Conservation (phyloP, 257 asterid genomes). For the Linderniella brevidens region DNA sequence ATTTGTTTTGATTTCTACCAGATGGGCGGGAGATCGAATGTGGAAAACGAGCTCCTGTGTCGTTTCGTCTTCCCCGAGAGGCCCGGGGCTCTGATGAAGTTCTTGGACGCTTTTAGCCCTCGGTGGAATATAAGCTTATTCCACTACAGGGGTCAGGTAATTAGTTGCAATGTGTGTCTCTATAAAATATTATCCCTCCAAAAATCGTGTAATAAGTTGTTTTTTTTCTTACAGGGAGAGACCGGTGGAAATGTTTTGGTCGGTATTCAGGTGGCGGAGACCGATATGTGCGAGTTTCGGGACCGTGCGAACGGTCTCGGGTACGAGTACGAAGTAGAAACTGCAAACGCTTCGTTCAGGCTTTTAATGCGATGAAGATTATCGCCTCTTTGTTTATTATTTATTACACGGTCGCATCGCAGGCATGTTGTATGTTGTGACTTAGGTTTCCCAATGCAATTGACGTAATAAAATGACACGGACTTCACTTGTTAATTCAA, state of each 20-base stretch:
- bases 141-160: constrained; percentile 91
- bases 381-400: too few species aligned
- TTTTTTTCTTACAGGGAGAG: constrained; percentile 42
- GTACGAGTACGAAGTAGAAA: constrained; percentile 63
- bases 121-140: constrained; percentile 94
- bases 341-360: constrained; percentile 46
- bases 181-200: not conserved
- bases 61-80: constrained; percentile 85
- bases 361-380: constrained; percentile 67
- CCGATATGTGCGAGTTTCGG: constrained; percentile 55
- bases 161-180: not conserved
- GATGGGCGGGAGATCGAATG: constrained; percentile 89
- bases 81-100: constrained; percentile 81
- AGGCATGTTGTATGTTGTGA: too few species aligned
- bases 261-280: constrained; percentile 62
- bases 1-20: too few species aligned
- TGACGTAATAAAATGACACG: too few species aligned
- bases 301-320: constrained; percentile 55
- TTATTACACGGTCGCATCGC: too few species aligned
- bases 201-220: not conserved
- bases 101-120: constrained; percentile 79
- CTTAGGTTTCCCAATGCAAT: too few species aligned
- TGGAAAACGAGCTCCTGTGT: constrained; percentile 66
- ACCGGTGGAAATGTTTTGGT: constrained; percentile 92
- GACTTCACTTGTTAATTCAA: too few species aligned